Evolutionary conservation across 2,329 filamentous ascomycete species (phyloP).

Genomic region (Dothideomycetes sp.): DNA sequence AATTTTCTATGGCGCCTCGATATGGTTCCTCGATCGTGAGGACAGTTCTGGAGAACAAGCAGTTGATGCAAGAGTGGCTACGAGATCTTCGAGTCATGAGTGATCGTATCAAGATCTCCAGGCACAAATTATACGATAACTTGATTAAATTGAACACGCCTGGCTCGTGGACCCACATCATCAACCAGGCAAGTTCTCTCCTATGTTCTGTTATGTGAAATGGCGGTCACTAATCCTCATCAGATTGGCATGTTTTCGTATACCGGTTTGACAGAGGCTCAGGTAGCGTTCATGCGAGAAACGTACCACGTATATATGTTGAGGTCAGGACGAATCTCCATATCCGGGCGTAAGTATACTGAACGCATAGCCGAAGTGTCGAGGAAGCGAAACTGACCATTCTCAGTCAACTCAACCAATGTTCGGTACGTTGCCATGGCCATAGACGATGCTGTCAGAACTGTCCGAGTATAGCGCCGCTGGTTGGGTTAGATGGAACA

Average conservation of each 20-base stretch:
- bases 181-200: neutral
- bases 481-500: too few relatives aligned
- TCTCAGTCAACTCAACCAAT: constrained; percentile 1
- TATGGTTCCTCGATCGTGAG: constrained; percentile 80
- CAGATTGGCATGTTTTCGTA: constrained; percentile 99
- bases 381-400: too few relatives aligned
- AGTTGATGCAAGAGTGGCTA: constrained; percentile 77
- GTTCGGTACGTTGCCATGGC: constrained; percentile 5
- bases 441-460: constrained; percentile 7
- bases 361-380: neutral
- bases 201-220: neutral
- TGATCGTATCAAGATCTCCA: constrained; percentile 81
- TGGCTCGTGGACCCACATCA: constrained; percentile 85
- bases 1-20: constrained; percentile 86
- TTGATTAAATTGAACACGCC: constrained; percentile 73
- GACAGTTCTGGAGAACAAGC: constrained; percentile 63
- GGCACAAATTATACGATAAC: constrained; percentile 59
- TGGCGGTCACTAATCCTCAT: constrained; percentile 17
- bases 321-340: neutral
- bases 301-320: constrained; percentile 63
- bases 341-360: constrained; percentile 2
- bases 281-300: constrained; percentile 55
- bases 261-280: constrained; percentile 59
- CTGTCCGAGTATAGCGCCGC: too few relatives aligned
- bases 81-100: constrained; percentile 81